These are phyloP conservation scores for Theileria sp. DNA, from an alignment of 169 alveolate species.

Conservation along the genomic window DNA sequence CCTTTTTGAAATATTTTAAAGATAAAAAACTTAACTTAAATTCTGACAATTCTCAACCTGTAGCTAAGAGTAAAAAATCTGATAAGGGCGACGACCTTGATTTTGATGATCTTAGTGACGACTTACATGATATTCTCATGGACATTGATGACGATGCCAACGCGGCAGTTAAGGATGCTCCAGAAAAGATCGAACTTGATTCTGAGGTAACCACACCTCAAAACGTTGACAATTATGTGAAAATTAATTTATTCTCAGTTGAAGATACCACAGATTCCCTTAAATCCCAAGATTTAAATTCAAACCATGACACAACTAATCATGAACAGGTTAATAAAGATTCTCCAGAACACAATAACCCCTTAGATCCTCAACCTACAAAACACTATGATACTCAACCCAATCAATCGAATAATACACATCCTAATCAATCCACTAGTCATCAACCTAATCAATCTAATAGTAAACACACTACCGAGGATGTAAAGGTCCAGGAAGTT, in stretches of 20 bases:
- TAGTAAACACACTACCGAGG: background rate
- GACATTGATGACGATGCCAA: background rate
- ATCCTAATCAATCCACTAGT: background rate
- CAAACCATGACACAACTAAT: background rate
- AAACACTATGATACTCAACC: background rate
- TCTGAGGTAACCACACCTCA: background rate
- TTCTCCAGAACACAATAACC: background rate
- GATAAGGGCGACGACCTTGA: background rate
- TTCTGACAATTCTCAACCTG: background rate
- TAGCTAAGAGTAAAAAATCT: background rate
- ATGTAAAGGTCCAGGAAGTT: background rate
- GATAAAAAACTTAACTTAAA: background rate
- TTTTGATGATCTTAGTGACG: background rate
- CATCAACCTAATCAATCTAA: background rate
- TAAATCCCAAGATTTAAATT: background rate
- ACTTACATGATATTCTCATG: background rate
- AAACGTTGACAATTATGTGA: background rate
- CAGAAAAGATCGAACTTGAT: background rate
- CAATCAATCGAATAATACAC: background rate
- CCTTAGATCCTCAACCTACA: background rate
- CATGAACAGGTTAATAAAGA: background rate
- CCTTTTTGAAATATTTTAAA: constrained; percentile 15
- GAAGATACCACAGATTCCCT: background rate
- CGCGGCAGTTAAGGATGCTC: background rate
- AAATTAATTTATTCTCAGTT: background rate